Evolutionary conservation across 129 eudicot species (phyloP), one percentile per base, ranked within the genome.

Genomic region (Flaveria brownii): DNA sequence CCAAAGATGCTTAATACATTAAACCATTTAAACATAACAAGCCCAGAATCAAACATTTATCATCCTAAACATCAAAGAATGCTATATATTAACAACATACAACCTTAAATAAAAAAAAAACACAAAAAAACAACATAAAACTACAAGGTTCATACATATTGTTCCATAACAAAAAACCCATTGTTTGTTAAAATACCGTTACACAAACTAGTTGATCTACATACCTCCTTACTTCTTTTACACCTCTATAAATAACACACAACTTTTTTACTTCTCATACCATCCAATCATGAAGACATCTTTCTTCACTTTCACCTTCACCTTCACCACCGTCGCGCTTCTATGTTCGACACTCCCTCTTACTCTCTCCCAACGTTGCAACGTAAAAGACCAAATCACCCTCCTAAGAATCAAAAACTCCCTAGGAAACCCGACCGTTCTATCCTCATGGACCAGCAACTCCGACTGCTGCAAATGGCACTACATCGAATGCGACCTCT

Each of bases 391-490:
- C 88, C 71, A 81, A 73, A 84, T 68, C 68, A 49, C 63, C 74
- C 88, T 81, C 59, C 69, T 81, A 55, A 71, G 76, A 41, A 77
- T 84, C 76, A 82, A 85, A 50, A 63, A 75, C 15, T 56, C 81
- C 51, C 77, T 81, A 0, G 82, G 79, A 74, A 85, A 82, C 72
- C 75, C 84, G 9, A 13, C 55, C 42, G 69, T 56, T 9, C 72
- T 84, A 18, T 43, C 82, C 50, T 65, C 85, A 2, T 84, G 88
- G 88, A 81, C 71, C 47, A 46, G 72, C 41, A n/a, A 57, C 74
- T 55, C 70, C 62, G 86, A 82, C 73, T 85, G 88, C 9, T 82
- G 86, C 46, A 72, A 68, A 2, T 85, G 88, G 88, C 67, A 36
- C 16, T 2, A 60, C 7, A 82, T 85, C 12, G 75, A 82, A 20